phyloP scores from a whole-genome alignment of 306 rosid genomes.

The Mimosa pudica region DNA sequence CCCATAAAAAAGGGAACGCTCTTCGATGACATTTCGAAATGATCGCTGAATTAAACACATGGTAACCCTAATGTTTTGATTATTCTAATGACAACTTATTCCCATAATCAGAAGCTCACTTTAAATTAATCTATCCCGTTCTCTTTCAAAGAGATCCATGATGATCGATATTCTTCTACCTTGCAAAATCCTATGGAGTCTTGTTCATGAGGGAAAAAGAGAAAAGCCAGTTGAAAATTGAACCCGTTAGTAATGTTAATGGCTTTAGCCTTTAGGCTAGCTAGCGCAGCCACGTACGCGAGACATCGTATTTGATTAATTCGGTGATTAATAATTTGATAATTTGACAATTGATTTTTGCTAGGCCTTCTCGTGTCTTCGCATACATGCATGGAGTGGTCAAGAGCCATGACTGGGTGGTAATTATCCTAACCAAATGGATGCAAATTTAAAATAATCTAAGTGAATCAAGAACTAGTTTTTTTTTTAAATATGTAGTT shows the following conservation, averaged over 20 bases:
- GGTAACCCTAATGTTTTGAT: constrained; percentile 29
- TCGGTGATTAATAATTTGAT: background rate
- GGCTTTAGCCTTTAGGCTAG: background rate
- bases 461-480: background rate
- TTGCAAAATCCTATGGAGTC: constrained; percentile 38
- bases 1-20: constrained; percentile 54
- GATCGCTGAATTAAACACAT: constrained; percentile 23
- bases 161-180: background rate
- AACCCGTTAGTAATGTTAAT: no score
- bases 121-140: background rate
- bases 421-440: background rate
- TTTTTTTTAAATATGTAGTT: background rate
- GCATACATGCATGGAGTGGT: background rate
- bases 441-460: background rate
- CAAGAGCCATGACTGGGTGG: background rate
- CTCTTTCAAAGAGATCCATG: constrained; percentile 3
- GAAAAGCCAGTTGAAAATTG: background rate
- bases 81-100: constrained; percentile 14
- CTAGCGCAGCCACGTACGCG: background rate
- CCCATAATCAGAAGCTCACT: background rate
- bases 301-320: background rate
- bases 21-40: constrained; percentile 49
- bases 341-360: background rate
- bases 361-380: background rate
- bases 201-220: background rate